A percentile compares a stretch with the other conserved stretches of the same genome.
These are phyloP conservation scores for Gracilariopsis chorda DNA, from an alignment of 23 red algal genomes.

Conservation along the genomic window DNA sequence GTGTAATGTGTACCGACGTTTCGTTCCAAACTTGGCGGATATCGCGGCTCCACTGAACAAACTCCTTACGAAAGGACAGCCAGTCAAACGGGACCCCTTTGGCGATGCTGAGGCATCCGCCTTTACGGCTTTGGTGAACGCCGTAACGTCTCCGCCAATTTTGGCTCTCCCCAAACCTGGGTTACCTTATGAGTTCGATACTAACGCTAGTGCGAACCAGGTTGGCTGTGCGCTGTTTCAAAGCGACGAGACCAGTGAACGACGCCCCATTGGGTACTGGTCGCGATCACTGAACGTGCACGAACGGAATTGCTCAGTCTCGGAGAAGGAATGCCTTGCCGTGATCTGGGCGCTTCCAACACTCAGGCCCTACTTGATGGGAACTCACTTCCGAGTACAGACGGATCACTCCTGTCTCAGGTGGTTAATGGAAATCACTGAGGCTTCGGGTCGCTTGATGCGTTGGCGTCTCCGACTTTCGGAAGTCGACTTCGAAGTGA, in stretches of 20 bases:
- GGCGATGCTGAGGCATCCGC: neutral
- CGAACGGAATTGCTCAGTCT: neutral
- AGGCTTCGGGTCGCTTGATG: neutral
- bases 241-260: neutral
- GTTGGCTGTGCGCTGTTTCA: constrained; percentile 7
- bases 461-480: neutral
- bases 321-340: neutral
- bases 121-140: neutral
- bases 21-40: neutral
- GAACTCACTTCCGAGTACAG: neutral
- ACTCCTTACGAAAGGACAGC: neutral
- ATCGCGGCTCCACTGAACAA: neutral
- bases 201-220: neutral
- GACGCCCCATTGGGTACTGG: neutral
- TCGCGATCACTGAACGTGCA: neutral
- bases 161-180: neutral
- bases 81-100: neutral
- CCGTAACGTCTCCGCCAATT: neutral
- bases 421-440: neutral
- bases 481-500: neutral
- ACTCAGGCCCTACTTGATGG: neutral
- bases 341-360: neutral
- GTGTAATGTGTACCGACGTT: neutral
- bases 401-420: neutral
- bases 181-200: neutral